Evolutionary conservation across 208 protist genomes (phyloP).

Genomic region (Porcisia hertigi): DNA sequence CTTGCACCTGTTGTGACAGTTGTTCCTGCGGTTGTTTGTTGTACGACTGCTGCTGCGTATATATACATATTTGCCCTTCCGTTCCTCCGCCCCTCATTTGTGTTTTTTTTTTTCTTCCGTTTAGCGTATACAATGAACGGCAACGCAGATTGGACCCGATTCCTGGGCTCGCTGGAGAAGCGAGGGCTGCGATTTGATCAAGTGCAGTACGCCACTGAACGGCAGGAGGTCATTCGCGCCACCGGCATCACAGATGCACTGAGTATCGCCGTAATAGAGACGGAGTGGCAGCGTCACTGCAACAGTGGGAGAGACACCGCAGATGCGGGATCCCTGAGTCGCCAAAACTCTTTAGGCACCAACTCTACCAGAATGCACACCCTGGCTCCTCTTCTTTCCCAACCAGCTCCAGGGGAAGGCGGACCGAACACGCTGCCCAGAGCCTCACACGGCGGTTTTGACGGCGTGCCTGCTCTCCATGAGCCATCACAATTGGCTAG

Average conservation of each 20-base stretch:
- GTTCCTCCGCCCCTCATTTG: not conserved
- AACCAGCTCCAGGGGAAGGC: not conserved
- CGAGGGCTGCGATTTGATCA: slow-evolving; percentile 74
- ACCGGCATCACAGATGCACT: slow-evolving; percentile 79
- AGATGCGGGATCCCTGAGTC: not conserved
- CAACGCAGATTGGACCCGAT: slow-evolving; percentile 53
- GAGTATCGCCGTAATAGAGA: slow-evolving; percentile 80
- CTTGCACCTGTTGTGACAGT: no score
- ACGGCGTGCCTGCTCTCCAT: slow-evolving; percentile 9
- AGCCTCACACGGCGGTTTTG: not conserved
- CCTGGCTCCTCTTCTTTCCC: slow-evolving; percentile 19
- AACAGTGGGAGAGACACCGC: not conserved
- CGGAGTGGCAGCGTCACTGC: slow-evolving; percentile 65
- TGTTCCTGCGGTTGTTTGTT: no score
- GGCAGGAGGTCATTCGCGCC: slow-evolving; percentile 62
- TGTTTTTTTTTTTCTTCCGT: not conserved
- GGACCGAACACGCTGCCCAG: not conserved
- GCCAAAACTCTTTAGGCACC: not conserved
- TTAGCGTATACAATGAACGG: slow-evolving; percentile 12
- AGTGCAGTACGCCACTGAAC: slow-evolving; percentile 70
- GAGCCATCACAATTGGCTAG: slow-evolving; percentile 47
- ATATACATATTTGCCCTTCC: not conserved
- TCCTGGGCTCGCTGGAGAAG: slow-evolving; percentile 66
- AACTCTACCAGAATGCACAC: not conserved
- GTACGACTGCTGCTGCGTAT: not conserved